Conservation (phyloP, 352 stramenopile species). For the Phytophthora constricta region DNA sequence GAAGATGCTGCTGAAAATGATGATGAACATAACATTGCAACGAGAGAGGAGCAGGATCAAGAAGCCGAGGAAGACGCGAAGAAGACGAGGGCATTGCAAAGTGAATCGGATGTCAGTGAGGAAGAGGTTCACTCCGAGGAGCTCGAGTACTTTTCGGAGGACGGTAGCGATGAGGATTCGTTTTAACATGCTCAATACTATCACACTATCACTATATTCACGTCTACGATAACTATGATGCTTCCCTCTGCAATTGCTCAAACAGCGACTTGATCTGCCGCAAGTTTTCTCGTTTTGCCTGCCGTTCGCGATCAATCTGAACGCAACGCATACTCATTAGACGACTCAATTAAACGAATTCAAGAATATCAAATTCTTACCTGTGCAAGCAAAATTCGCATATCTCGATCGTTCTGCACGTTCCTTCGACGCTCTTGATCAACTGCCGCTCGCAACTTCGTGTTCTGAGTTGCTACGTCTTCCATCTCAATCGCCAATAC, state of each 20-base stretch:
- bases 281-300: conserved; percentile 74
- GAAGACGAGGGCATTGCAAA: conserved; percentile 51
- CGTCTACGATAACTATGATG: conserved; percentile 32
- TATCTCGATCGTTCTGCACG: conserved; percentile 65
- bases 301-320: conserved; percentile 72
- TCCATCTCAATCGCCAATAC: conserved; percentile 48
- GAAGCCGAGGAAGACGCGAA: conserved; percentile 41
- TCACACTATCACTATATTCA: too few relatives aligned
- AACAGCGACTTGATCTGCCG: conserved; percentile 81
- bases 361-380: conserved; percentile 23
- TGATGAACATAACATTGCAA: not conserved
- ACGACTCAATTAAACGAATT: not conserved
- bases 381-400: conserved; percentile 67
- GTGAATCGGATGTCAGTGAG: conserved; percentile 61
- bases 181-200: conserved; percentile 55
- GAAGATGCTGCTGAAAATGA: not conserved
- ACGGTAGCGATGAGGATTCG: conserved; percentile 81
- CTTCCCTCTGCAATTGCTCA: conserved; percentile 70
- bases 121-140: conserved; percentile 81
- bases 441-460: conserved; percentile 48
- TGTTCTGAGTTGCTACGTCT: conserved; percentile 54
- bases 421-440: conserved; percentile 55
- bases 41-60: conserved; percentile 1
- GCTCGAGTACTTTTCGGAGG: conserved; percentile 85
- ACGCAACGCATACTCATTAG: not conserved